Evolutionary conservation across 2,329 filamentous ascomycete genomes (phyloP).

Genomic region (Cladophialophora chaetospira): DNA sequence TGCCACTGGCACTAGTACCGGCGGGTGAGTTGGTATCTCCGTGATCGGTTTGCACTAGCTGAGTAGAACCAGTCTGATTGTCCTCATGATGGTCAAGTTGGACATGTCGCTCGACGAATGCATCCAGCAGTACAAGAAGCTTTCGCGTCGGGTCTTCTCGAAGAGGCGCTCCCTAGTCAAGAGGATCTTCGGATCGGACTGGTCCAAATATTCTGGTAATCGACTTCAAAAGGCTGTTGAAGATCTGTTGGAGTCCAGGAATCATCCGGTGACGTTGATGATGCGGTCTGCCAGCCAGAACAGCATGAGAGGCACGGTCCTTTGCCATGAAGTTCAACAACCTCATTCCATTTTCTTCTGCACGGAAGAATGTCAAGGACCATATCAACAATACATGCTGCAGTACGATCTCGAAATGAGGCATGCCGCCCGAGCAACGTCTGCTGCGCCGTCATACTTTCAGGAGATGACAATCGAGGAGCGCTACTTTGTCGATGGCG

Average conservation of each 20-base stretch:
- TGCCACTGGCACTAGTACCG: slow-evolving; percentile 44
- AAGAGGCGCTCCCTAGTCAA: slow-evolving; percentile 19
- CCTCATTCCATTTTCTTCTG: slow-evolving; percentile 27
- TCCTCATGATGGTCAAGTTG: slow-evolving; percentile 52
- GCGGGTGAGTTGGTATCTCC: slow-evolving; percentile 37
- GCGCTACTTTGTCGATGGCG: slow-evolving; percentile 25
- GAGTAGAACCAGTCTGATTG: slow-evolving; percentile 44
- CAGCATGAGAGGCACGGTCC: slow-evolving; percentile 24
- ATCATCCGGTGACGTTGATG: slow-evolving; percentile 14
- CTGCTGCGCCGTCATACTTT: slow-evolving; percentile 31
- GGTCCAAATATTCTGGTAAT: slow-evolving; percentile 23
- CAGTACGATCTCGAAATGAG: slow-evolving; percentile 25
- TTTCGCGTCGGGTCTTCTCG: slow-evolving; percentile 35
- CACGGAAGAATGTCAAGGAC: slow-evolving; percentile 28
- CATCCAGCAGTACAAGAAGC: slow-evolving; percentile 44
- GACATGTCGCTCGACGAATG: slow-evolving; percentile 49
- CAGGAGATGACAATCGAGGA: slow-evolving; percentile 26
- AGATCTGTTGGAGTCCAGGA: slow-evolving; percentile 19
- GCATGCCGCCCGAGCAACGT: slow-evolving; percentile 30
- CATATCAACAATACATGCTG: slow-evolving; percentile 20
- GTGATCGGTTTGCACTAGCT: background rate
- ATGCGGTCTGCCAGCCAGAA: slow-evolving; percentile 15
- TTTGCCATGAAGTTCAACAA: slow-evolving; percentile 25
- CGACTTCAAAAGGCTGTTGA: slow-evolving; percentile 22
- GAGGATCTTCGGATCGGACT: slow-evolving; percentile 23